phyloP scores from a whole-genome alignment of 2,329 filamentous ascomycete species.

The Fusarium sp. region DNA sequence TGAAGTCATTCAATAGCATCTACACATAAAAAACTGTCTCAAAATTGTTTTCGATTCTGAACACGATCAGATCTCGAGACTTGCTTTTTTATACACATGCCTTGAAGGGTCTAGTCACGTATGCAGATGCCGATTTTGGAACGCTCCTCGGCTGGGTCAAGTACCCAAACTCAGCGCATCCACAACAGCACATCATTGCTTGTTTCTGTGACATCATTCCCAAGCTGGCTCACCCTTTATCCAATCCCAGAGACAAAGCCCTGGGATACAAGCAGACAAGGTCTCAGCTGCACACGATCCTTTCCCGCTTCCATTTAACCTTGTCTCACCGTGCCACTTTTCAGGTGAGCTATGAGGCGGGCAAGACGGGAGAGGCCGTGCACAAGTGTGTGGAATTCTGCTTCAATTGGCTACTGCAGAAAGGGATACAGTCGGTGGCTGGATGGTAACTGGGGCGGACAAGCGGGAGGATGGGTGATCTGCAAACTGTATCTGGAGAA shows the following conservation, averaged over 20 bases:
- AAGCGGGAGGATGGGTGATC: background rate
- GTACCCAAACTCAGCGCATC: background rate
- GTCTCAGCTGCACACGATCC: conserved; percentile 10
- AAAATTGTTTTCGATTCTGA: background rate
- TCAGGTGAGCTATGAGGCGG: background rate
- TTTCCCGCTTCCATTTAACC: background rate
- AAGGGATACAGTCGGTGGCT: background rate
- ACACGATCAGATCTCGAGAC: too few species aligned
- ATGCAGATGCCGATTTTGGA: background rate
- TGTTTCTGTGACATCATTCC: background rate
- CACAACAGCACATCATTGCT: conserved; percentile 7
- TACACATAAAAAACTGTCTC: background rate
- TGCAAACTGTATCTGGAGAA: background rate
- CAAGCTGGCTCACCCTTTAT: background rate
- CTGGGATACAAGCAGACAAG: background rate
- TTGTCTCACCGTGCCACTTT: conserved; percentile 4
- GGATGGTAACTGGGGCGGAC: background rate
- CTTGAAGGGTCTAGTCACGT: background rate
- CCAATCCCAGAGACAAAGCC: background rate
- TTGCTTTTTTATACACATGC: background rate
- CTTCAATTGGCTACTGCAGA: background rate
- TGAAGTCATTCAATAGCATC: background rate
- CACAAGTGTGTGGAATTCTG: background rate
- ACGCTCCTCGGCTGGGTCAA: background rate
- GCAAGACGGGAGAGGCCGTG: background rate